phyloP scores from a whole-genome alignment of 768 basidiomycete genomes.

The Leccinum subgranulosum region DNA sequence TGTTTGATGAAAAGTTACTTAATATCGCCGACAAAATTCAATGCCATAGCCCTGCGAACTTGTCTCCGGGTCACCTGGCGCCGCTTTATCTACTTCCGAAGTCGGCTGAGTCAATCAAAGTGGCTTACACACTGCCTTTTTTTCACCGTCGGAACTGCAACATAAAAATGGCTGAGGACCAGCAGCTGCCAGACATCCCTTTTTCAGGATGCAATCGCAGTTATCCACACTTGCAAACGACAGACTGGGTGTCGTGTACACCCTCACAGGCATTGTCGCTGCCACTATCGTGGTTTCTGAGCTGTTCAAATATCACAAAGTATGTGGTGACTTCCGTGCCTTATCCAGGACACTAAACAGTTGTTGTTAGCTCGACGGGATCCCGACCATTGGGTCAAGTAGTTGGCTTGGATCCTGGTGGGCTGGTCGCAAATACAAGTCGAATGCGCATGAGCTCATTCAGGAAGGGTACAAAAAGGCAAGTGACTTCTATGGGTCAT shows the following conservation, averaged over 20 bases:
- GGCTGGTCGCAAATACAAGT: neutral
- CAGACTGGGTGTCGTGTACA: slow-evolving; percentile 2
- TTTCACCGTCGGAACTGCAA: neutral
- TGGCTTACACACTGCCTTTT: neutral
- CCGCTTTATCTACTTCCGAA: too few relatives aligned
- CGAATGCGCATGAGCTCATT: neutral
- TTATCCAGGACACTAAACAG: neutral
- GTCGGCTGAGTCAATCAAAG: neutral
- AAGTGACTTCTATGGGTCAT: neutral
- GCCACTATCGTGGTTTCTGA: slow-evolving; percentile 6
- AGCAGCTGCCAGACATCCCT: neutral
- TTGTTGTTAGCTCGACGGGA: neutral
- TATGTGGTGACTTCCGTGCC: neutral
- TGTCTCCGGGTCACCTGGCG: too few relatives aligned
- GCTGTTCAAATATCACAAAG: slow-evolving; percentile 4
- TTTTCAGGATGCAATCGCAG: neutral
- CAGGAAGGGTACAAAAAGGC: neutral
- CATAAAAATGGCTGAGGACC: neutral
- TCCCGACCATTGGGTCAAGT: neutral
- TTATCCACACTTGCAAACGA: slow-evolving; percentile 1
- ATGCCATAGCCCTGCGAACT: too few relatives aligned
- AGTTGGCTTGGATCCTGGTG: neutral
- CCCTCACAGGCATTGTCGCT: slow-evolving; percentile 6
- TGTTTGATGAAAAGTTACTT: too few relatives aligned
- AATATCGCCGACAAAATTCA: too few relatives aligned